Conservation (phyloP, 1,284 basidiomycete genomes). For the Fistulina hepatica region DNA sequence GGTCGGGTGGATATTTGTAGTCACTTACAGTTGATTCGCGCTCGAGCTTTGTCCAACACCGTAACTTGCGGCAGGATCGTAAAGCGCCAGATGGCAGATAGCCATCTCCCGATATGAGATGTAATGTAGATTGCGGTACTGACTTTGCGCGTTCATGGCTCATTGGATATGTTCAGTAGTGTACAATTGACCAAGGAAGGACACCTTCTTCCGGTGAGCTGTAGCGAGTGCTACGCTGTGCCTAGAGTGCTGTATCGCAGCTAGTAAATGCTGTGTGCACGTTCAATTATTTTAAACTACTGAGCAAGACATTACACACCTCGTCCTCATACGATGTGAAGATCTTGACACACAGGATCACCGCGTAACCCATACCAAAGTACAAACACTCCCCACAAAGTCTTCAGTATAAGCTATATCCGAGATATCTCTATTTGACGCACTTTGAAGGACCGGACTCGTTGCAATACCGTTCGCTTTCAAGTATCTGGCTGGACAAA, state of each 20-base stretch:
- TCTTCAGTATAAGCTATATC: no score
- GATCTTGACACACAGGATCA: slow-evolving; percentile 73
- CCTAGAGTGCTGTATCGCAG: slow-evolving; percentile 52
- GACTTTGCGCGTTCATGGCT: slow-evolving; percentile 51
- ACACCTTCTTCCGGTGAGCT: slow-evolving; percentile 52
- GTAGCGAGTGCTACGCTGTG: slow-evolving; percentile 52
- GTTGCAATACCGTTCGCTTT: slow-evolving; percentile 71
- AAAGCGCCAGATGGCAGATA: slow-evolving; percentile 62
- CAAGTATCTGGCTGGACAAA: slow-evolving; percentile 80
- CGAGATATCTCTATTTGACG: no score
- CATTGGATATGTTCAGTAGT: slow-evolving; percentile 45
- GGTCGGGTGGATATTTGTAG: no score
- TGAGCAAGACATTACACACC: slow-evolving; percentile 28
- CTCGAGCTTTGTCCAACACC: slow-evolving; percentile 65
- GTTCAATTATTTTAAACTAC: no score
- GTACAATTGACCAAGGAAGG: slow-evolving; percentile 30
- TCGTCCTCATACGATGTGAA: slow-evolving; percentile 76
- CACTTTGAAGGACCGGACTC: slow-evolving; percentile 54
- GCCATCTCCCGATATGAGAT: slow-evolving; percentile 81
- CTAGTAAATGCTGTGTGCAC: slow-evolving; percentile 61
- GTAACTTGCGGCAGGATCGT: slow-evolving; percentile 38
- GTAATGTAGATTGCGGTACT: slow-evolving; percentile 68
- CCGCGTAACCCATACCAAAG: slow-evolving; percentile 73
- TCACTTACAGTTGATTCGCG: slow-evolving; percentile 60
- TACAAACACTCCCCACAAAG: slow-evolving; percentile 86